Base-by-base conservation (phyloP, 305 asterid genomes). In the Fraxinus sp. region DNA sequence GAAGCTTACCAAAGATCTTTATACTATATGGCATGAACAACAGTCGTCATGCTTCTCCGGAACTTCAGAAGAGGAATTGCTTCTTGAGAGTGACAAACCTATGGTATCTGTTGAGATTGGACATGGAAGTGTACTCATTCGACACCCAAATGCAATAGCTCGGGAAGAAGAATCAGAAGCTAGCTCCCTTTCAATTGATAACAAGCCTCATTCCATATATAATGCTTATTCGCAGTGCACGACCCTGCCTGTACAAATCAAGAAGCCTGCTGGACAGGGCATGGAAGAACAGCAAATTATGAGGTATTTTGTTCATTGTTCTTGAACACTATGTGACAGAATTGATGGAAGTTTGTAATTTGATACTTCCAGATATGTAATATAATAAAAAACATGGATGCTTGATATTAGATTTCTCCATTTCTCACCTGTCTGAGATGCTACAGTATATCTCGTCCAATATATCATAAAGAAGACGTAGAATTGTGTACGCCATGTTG, bases 161-260 rank as follows among this genome's bases (percentile, higher is more conserved):
- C 89, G 97, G 81, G 99, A 96, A 81, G 99, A 96, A 86, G 99
- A 96, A 90, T 94, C 99, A 28, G 99, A 96, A 92, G 98, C 97
- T 82, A 96, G 98, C 90, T 96, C 98, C 79, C 92, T 93, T 84
- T 92, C 98, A 2, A 87, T 93, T 87, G 98, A 96, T 80, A 91
- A 94, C 85, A 94, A 95, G 91, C 93, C 73, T 52, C 89, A 83
- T 75, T 74, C 80, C 66, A 75, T 86, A 33, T 91, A 78, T 70
- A 87, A 88, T 84, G 88, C 90, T 52, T 86, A 87, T 87, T 90
- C 95, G 26, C 82, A 83, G 76, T 83, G 79, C 84, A 83, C 88
- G 82, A 82, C 87, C 81, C 87, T 88, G 78, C 86, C 92, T 74
- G 90, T 84, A 77, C 80, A 86, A 80, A 85, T 88, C 81, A 94